phyloP scores from a whole-genome alignment of 257 asterid genomes.

The Solanum clarkiae region DNA sequence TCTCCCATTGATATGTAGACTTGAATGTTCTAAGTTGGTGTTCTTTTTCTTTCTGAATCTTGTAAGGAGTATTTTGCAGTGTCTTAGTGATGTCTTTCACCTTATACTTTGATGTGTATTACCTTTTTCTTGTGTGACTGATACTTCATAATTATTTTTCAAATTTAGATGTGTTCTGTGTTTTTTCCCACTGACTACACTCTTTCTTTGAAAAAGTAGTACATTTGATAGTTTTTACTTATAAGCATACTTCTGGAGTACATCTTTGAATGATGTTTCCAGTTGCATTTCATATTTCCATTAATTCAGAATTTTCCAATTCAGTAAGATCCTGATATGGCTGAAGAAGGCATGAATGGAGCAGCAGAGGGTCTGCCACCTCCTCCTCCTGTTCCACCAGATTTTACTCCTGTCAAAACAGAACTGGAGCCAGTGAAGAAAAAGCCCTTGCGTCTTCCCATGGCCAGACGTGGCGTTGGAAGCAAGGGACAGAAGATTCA shows the following conservation, averaged over 20 bases:
- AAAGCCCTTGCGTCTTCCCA: conserved; percentile 44
- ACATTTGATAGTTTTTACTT: background rate
- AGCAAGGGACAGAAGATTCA: conserved; percentile 61
- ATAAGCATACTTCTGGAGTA: background rate
- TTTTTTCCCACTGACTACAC: background rate
- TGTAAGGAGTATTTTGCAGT: background rate
- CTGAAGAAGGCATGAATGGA: conserved; percentile 22
- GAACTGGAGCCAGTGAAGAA: conserved; percentile 31
- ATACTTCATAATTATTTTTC: background rate
- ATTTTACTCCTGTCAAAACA: conserved; percentile 45
- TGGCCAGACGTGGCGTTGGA: conserved; percentile 79
- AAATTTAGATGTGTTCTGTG: background rate
- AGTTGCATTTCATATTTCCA: background rate
- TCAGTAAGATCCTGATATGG: conserved; percentile 1
- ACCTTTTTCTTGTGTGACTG: background rate
- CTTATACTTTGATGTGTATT: background rate
- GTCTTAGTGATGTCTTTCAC: background rate
- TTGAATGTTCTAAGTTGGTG: background rate
- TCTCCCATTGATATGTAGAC: background rate
- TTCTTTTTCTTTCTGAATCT: background rate
- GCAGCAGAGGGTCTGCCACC: conserved; percentile 62
- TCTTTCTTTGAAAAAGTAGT: background rate
- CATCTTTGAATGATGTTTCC: background rate
- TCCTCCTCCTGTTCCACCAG: conserved; percentile 74
- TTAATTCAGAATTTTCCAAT: background rate